Conservation (phyloP, 2,329 filamentous ascomycete species). For the Microthyrium microscopicum region DNA sequence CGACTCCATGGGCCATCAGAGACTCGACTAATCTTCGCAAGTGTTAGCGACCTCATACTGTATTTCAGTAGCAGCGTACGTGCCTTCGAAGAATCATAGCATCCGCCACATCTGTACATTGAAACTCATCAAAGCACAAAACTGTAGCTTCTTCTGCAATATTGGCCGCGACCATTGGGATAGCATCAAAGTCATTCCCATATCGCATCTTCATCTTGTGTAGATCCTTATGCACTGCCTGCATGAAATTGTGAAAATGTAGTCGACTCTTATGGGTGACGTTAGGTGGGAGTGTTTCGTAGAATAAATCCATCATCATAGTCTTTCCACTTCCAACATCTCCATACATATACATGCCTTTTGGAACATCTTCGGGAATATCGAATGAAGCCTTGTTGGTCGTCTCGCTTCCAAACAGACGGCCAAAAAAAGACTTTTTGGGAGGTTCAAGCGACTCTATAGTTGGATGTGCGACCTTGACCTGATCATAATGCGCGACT, state of each 20-base stretch:
- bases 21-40: slow-evolving; percentile 70
- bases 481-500: slow-evolving; percentile 56
- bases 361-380: slow-evolving; percentile 61
- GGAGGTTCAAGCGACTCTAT: slow-evolving; percentile 48
- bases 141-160: slow-evolving; percentile 76
- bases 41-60: slow-evolving; percentile 99
- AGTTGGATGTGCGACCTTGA: slow-evolving; percentile 58
- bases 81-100: slow-evolving; percentile 93
- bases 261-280: slow-evolving; percentile 78
- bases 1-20: slow-evolving; percentile 92
- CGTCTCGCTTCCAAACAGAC: slow-evolving; percentile 40
- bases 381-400: slow-evolving; percentile 23
- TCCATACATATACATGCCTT: slow-evolving; percentile 85
- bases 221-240: slow-evolving; percentile 80
- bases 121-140: slow-evolving; percentile 76
- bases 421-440: slow-evolving; percentile 37
- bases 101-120: slow-evolving; percentile 75
- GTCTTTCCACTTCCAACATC: slow-evolving; percentile 97
- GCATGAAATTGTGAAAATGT: slow-evolving; percentile 99
- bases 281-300: slow-evolving; percentile 69
- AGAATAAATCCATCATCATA: slow-evolving; percentile 98
- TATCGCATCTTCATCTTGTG: slow-evolving; percentile 81
- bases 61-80: slow-evolving; percentile 93
- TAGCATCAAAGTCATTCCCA: slow-evolving; percentile 75
- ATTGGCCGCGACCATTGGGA: slow-evolving; percentile 87